These are phyloP conservation scores for Psilocybe azurescens DNA, from an alignment of 768 basidiomycete species.

Conservation along the genomic window DNA sequence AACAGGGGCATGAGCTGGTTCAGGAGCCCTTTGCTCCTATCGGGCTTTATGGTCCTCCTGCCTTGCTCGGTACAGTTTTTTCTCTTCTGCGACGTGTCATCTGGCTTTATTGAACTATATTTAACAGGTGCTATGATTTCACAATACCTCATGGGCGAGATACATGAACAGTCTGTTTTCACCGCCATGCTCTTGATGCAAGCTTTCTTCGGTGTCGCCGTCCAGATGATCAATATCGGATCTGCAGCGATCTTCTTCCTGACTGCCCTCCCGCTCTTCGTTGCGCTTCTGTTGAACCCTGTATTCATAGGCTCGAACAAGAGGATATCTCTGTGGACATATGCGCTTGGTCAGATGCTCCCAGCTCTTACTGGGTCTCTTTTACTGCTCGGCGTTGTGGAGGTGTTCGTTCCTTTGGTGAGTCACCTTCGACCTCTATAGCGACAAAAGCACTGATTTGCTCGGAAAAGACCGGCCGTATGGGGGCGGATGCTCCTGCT, in stretches of 20 bases:
- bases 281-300: constrained; percentile 59
- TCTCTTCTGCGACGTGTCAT: neutral
- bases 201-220: constrained; percentile 52
- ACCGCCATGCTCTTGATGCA: constrained; percentile 67
- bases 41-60: constrained; percentile 76
- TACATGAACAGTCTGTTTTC: constrained; percentile 66
- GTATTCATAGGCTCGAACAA: constrained; percentile 32
- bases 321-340: constrained; percentile 60
- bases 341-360: constrained; percentile 61
- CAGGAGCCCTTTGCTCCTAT: constrained; percentile 67
- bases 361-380: constrained; percentile 64
- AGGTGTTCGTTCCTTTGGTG: constrained; percentile 92
- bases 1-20: constrained; percentile 89
- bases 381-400: constrained; percentile 64
- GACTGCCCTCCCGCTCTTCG: constrained; percentile 58
- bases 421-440: constrained; percentile 24
- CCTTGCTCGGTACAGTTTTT: constrained; percentile 63
- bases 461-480: constrained; percentile 70
- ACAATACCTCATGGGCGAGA: constrained; percentile 60
- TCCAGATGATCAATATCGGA: constrained; percentile 75
- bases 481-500: constrained; percentile 81
- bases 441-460: neutral
- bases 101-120: neutral
- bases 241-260: constrained; percentile 81
- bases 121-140: constrained; percentile 61